Evolutionary conservation across 495 filamentous ascomycete genomes (phyloP), one percentile per base, ranked within the genome.

Genomic region (Penicillium salamii): DNA sequence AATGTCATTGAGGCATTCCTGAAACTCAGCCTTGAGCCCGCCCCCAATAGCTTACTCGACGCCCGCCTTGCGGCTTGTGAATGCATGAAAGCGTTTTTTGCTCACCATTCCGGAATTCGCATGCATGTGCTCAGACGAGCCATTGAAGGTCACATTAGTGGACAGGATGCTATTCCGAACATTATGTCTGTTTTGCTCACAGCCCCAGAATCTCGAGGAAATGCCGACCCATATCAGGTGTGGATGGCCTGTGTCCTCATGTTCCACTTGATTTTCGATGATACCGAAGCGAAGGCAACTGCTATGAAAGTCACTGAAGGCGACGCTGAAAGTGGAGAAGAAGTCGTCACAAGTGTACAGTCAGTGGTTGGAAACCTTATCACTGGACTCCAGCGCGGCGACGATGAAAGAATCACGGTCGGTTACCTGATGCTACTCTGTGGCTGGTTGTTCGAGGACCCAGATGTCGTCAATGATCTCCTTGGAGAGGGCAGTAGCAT

Each of bases 1-100:
- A 95, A 91, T 71, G 88, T 97, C 17, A 96, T 98, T 53, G 91
- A 97, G 66, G 93, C 87, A 8, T 73, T 97, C n/a, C 76, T 98
- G 39, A 91, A 97, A 58, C 74, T 96, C 29, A 84, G 85, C 3
- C 70, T 98, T n/a, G 82, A 80, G 36, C 78, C 87, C 29, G 71
- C 85, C 3, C 67, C 77, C 0, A 74, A 82, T 36, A 74, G 82
- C 50, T 75, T 85, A 14, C 87, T 95, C 54, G 86, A 95, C 69
- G 76, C 88, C 23, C 86, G 93, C 13, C 73, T 93, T 52, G 88
- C 91, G 19, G 90, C 89, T 6, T 91, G 87, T 58, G 83, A 91
- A 59, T 95, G 91, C 53, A 83, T 97, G 41, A 87, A 95, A 65
- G 92, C 95, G 1, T 98, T 97, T 69, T 89, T 95, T 55, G 83